Base-by-base conservation (phyloP, 805 yeast species). In the Osmozyma mogii region DNA sequence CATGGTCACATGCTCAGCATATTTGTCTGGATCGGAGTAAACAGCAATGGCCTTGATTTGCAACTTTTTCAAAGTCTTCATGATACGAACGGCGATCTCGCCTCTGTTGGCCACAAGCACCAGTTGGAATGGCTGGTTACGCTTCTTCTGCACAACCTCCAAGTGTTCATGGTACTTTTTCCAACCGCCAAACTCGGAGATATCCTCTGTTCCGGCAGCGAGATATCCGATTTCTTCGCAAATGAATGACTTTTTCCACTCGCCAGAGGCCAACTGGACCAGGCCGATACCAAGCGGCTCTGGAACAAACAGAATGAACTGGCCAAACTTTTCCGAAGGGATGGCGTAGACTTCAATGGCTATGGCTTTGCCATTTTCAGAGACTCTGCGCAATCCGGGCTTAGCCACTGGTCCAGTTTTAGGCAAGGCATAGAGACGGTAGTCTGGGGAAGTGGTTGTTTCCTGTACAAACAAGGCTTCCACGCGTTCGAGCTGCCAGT, bases 61-160 rank as follows among this genome's bases (percentile, higher is more conserved):
- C 40, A 92, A 54, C 54, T 79, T 80, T 56, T 83, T 84, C 50
- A 89, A 65, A 12, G 98, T 88, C 51, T 73, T 80, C 49, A 89
- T 85, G 44, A 92, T 85, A 49, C 98, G 69, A 17, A 88, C 96
- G 2, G 98, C 96, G 47, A 89, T 89, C 60, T 89, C 98, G 54
- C 97, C 97, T 61, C 98, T 75, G 65, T 89, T 89, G 23, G 97
- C 97, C 31, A 89, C 92, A 32, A 89, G 68, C n/a, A 89, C 95
- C 8, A 80, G 71, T 13, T 76, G 66, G 58, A 87, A 85, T 1
- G 94, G 92, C 46, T 72, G 74, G 33, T 47, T 48, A 25, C 27
- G 37, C 37, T 40, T 41, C 11, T 43, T 36, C 4, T 18, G 34
- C 22, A 49, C 47, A 13, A 46, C 45, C 14, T 42, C 42, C 21